Base-by-base conservation (phyloP, 306 rosid species). In the Quercus variabilis region DNA sequence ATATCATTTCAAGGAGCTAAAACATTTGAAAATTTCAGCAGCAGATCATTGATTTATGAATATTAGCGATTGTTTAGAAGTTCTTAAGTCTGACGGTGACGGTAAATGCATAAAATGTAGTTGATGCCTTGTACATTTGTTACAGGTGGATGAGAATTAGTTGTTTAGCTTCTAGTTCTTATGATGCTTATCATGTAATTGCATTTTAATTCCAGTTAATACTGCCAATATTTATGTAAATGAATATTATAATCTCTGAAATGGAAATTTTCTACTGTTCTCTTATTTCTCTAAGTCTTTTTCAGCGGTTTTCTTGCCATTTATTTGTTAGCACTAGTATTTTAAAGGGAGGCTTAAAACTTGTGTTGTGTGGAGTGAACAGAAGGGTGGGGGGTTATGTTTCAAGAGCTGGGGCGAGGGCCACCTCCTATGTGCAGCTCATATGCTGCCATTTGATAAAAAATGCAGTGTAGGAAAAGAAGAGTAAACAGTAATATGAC, bases 51-150 rank as follows among this genome's bases (percentile, higher is more conserved):
- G 77, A 78, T 78, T 23, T 31, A 74, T 31, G 89, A 79, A 81
- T 28, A 68, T 52, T 43, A 74, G 35, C 74, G 55, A 73, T 79
- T 82, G 87, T 74, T 68, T 84, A 80, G 87, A 76, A 86, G 87
- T 80, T 72, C 54, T 69, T 38, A 51, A 73, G 76, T 78, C 76
- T 57, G 54, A 49, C 54, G 54, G 54, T 68, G 72, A 69, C 59
- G 30, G 72, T 26, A 76, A 78, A 75, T 76, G 85, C 85, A 17
- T 55, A 74, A 80, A 58, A 68, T 85, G 83, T 76, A 75, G 85
- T 57, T 69, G 88, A 85, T 88, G 88, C 87, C 83, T 78, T 92
- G 90, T 92, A 90, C 88, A 88, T 87, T 78, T 79, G 78, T 86
- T 55, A 90, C 88, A 63, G 76, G 86, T 87, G 83, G 90, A 79